phyloP scores from a whole-genome alignment of 768 basidiomycete species.

The Trametes cinnabarina region DNA sequence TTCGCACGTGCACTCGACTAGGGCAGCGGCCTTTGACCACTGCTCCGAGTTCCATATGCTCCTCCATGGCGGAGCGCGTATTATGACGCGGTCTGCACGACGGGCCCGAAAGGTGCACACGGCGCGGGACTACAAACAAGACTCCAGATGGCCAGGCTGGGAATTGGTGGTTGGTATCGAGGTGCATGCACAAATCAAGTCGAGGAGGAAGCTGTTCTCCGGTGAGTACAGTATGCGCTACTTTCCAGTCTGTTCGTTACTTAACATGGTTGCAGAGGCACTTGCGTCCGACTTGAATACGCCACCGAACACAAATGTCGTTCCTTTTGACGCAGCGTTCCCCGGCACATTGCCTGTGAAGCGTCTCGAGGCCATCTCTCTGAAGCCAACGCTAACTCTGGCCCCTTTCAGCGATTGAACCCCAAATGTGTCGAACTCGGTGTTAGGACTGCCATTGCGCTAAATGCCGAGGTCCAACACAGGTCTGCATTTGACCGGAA shows the following conservation, averaged over 20 bases:
- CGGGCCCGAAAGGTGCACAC: slow-evolving; percentile 15
- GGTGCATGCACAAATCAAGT: slow-evolving; percentile 92
- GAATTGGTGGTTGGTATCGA: slow-evolving; percentile 91
- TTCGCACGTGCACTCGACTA: background rate
- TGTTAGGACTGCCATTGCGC: slow-evolving; percentile 75
- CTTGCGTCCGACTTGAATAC: slow-evolving; percentile 46
- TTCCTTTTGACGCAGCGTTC: slow-evolving; percentile 82
- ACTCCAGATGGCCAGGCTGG: slow-evolving; percentile 77
- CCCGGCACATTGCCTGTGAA: slow-evolving; percentile 91
- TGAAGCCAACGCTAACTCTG: slow-evolving; percentile 4
- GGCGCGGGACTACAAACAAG: slow-evolving; percentile 15
- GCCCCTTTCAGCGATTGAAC: slow-evolving; percentile 50
- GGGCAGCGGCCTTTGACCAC: slow-evolving; percentile 2
- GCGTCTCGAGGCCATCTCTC: background rate
- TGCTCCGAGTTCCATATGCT: slow-evolving; percentile 19
- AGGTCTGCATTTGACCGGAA: slow-evolving; percentile 91
- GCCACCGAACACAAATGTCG: slow-evolving; percentile 69
- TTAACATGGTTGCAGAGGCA: slow-evolving; percentile 32
- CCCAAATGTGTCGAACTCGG: slow-evolving; percentile 74
- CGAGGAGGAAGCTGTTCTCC: slow-evolving; percentile 87
- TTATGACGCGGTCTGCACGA: background rate
- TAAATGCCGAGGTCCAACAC: slow-evolving; percentile 60
- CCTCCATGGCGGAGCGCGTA: slow-evolving; percentile 15
- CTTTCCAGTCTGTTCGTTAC: background rate
- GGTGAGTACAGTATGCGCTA: slow-evolving; percentile 34